A percentile compares a stretch with the other conserved stretches of the same genome.
Conservation (phyloP, 306 rosid genomes). For the Trichosanthes truncata region DNA sequence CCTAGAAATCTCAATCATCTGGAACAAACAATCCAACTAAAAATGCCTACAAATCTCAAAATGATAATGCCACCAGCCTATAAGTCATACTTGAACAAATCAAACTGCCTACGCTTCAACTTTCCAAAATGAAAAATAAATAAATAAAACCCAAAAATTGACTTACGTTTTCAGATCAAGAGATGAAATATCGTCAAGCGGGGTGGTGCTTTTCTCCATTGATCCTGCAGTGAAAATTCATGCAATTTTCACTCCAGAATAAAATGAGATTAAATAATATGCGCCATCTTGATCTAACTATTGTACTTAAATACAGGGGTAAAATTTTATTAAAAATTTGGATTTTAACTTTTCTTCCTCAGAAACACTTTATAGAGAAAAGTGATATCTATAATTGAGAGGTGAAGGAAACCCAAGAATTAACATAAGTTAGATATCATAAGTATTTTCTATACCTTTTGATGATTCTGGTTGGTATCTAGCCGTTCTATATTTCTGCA, state of each 20-base stretch:
- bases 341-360: neutral
- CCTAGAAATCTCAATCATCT: neutral
- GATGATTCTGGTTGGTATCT: constrained; percentile 90
- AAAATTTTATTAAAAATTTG: neutral
- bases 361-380: neutral
- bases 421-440: neutral
- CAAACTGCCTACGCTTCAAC: constrained; percentile 6
- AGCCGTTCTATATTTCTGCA: constrained; percentile 99
- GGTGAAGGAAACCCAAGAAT: neutral
- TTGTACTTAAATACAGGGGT: neutral
- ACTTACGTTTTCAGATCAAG: constrained; percentile 92
- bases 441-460: constrained; percentile 54
- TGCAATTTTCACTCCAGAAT: neutral
- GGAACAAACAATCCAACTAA: neutral
- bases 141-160: neutral
- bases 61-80: neutral
- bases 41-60: neutral
- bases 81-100: neutral
- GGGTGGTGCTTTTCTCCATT: constrained; percentile 46
- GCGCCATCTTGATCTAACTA: neutral
- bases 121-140: neutral
- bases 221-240: constrained; percentile 42
- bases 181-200: constrained; percentile 68
- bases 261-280: neutral
- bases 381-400: neutral